phyloP scores from a whole-genome alignment of 2,329 filamentous ascomycete species.

The Whalleya microplaca region DNA sequence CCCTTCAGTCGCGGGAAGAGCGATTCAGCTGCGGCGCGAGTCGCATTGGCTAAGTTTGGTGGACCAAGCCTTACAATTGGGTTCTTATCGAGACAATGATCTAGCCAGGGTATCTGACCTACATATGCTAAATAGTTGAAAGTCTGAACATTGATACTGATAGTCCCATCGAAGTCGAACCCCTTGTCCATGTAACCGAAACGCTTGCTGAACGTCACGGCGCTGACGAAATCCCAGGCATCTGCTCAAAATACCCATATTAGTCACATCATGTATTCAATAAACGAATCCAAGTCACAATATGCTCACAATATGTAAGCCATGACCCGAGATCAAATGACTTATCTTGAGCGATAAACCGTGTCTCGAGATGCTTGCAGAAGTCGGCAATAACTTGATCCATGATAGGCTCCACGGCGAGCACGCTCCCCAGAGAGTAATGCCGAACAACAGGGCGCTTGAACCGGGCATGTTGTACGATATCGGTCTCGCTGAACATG shows the following conservation, averaged over 20 bases:
- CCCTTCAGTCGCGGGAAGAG: constrained; percentile 19
- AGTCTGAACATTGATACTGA: constrained; percentile 32
- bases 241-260: constrained; percentile 12
- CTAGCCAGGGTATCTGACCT: constrained; percentile 33
- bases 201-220: constrained; percentile 43
- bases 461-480: constrained; percentile 25
- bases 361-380: constrained; percentile 30
- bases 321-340: constrained; percentile 33
- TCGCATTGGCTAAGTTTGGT: constrained; percentile 27
- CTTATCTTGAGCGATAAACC: constrained; percentile 27
- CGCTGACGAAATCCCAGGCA: constrained; percentile 47
- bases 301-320: constrained; percentile 32
- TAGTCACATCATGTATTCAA: background rate
- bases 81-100: constrained; percentile 37
- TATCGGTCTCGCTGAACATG: constrained; percentile 36
- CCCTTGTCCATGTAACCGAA: constrained; percentile 47
- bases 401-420: constrained; percentile 31
- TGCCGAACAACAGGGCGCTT: constrained; percentile 34
- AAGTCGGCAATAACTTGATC: constrained; percentile 34
- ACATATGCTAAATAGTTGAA: constrained; percentile 40
- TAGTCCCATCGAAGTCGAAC: constrained; percentile 42
- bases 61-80: constrained; percentile 32
- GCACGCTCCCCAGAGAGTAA: constrained; percentile 31
- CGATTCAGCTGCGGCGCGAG: constrained; percentile 23
- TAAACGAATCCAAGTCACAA: background rate